Conservation (phyloP, 129 eudicot genomes). For the carrot (Daucus carota) region DH1_v3.0 NC_030386.2:31893501-31894000, state of each 20-base stretch:
- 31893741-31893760: conserved; percentile 64
- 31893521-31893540: conserved; percentile 63
- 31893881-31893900: background rate
- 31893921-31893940: background rate
- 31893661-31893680: conserved; percentile 77
- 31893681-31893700: conserved; percentile 70
- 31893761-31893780: conserved; percentile 85
- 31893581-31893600: conserved; percentile 78
- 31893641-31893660: conserved; percentile 65
- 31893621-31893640: conserved; percentile 76
- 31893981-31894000: background rate
- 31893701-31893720: conserved; percentile 66
- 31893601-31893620: conserved; percentile 85
- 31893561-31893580: conserved; percentile 78
- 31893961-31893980: background rate
- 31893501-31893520: conserved; percentile 62
- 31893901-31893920: background rate
- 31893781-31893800: conserved; percentile 63
- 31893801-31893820: conserved; percentile 52
- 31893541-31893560: conserved; percentile 62
- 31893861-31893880: conserved; percentile 1
- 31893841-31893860: conserved; percentile 25
- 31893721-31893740: conserved; percentile 80
- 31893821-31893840: conserved; percentile 71
- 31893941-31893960: background rate